Evolutionary conservation across 2,329 filamentous ascomycete species (phyloP).

Genomic region (Colletotrichum australisinense): DNA sequence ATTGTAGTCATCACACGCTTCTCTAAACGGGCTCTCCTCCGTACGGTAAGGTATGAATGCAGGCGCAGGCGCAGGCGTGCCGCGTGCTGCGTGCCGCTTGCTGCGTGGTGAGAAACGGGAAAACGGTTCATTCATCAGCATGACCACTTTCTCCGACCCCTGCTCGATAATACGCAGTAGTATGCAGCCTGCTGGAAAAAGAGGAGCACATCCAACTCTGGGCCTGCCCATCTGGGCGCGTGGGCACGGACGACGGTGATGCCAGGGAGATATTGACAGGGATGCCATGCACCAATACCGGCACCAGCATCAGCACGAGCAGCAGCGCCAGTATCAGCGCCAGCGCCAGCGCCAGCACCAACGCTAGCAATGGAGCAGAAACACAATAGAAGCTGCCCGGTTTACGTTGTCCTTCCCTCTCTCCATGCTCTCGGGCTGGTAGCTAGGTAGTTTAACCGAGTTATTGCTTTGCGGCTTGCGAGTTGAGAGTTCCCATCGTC

Average conservation of each 20-base stretch:
- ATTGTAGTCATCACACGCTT: neutral
- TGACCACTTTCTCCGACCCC: constrained; percentile 10
- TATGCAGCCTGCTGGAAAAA: constrained; percentile 23
- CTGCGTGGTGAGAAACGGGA: neutral
- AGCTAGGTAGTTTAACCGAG: constrained; percentile 18
- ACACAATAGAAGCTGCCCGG: neutral
- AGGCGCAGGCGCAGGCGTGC: neutral
- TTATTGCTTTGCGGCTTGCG: constrained; percentile 2
- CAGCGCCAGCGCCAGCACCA: neutral
- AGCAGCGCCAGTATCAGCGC: neutral
- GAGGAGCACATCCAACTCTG: constrained; percentile 12
- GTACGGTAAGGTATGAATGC: neutral
- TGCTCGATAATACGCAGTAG: constrained; percentile 1
- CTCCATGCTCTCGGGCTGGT: neutral
- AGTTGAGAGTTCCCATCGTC: neutral
- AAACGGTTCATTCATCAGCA: constrained; percentile 13
- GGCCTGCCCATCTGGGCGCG: constrained; percentile 14
- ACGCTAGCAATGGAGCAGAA: neutral
- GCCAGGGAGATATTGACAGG: constrained; percentile 13
- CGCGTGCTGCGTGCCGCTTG: too few relatives aligned
- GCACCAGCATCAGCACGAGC: neutral
- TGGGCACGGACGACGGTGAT: constrained; percentile 17
- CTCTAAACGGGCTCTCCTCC: neutral
- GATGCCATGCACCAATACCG: neutral
- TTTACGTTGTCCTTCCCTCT: neutral